Percentiles rank a stretch among this genome's conserved stretches.
phyloP scores from a whole-genome alignment of 257 asterid species.

The Schizonepeta tenuifolia region DNA sequence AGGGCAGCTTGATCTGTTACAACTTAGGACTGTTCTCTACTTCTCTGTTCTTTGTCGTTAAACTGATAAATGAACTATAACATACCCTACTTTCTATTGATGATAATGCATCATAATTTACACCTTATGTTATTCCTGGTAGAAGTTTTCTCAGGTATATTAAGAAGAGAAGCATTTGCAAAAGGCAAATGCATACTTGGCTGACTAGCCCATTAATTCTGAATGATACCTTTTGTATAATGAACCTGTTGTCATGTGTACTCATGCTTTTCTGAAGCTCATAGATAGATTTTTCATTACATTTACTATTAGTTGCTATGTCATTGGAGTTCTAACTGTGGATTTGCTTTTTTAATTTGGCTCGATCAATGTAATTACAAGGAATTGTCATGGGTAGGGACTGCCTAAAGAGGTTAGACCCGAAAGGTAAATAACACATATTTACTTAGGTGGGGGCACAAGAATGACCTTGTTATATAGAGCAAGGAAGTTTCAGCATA shows the following conservation, averaged over 20 bases:
- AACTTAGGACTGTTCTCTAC: neutral
- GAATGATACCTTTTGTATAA: neutral
- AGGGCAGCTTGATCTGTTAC: neutral
- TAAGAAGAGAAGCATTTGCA: too few species aligned
- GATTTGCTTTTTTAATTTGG: neutral
- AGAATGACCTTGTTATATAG: neutral
- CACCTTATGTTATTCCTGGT: too few species aligned
- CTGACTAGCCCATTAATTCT: neutral
- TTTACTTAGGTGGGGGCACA: conserved; percentile 18
- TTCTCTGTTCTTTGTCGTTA: neutral
- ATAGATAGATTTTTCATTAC: neutral
- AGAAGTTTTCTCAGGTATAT: too few species aligned
- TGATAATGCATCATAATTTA: too few species aligned
- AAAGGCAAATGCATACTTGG: neutral
- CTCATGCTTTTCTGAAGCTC: neutral
- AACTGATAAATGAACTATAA: conserved; percentile 13
- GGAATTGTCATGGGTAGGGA: conserved; percentile 15
- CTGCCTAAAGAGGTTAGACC: conserved; percentile 17
- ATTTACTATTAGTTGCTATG: neutral
- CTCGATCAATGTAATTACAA: neutral
- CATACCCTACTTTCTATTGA: neutral
- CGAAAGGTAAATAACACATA: neutral
- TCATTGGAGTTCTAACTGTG: neutral
- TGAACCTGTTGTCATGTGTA: neutral
- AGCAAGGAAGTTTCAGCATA: conserved; percentile 8